Evolutionary conservation across 2,329 filamentous ascomycete genomes (phyloP).

Genomic region (Leptosphaerulina australis): DNA sequence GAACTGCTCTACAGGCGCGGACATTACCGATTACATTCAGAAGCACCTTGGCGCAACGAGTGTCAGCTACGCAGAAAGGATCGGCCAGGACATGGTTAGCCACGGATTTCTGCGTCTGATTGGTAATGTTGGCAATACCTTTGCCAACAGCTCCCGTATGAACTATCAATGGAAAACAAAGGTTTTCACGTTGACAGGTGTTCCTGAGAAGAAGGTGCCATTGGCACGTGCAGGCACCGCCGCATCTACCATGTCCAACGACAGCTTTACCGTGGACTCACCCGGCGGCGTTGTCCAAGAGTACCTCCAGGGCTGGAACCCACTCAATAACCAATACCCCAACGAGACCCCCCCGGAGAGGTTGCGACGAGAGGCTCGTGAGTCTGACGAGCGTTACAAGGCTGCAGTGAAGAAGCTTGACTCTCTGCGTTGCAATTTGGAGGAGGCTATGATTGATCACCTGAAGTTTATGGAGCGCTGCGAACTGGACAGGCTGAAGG

Average conservation of each 20-base stretch:
- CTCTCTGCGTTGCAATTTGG: conserved; percentile 88
- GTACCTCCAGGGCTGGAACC: conserved; percentile 90
- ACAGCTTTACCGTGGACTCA: conserved; percentile 69
- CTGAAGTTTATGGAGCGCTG: conserved; percentile 96
- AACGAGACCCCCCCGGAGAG: conserved; percentile 90
- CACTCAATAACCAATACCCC: conserved; percentile 85
- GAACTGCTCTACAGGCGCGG: conserved; percentile 88
- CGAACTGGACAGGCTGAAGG: conserved; percentile 93
- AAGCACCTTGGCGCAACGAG: conserved; percentile 82
- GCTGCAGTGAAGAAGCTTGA: conserved; percentile 83
- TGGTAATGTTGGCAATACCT: conserved; percentile 92
- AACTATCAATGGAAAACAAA: conserved; percentile 97
- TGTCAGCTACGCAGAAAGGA: conserved; percentile 88
- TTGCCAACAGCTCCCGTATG: conserved; percentile 96
- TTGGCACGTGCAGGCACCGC: conserved; percentile 76
- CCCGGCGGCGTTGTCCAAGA: conserved; percentile 86
- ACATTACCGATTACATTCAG: conserved; percentile 95
- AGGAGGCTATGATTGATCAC: conserved; percentile 91
- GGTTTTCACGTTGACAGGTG: conserved; percentile 83
- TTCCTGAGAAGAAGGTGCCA: conserved; percentile 83
- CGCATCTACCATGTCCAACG: conserved; percentile 52
- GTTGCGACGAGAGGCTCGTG: conserved; percentile 83
- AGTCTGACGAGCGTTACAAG: conserved; percentile 95
- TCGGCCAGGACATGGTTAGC: conserved; percentile 89
- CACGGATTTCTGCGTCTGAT: conserved; percentile 88